Evolutionary conservation across 257 asterid species (phyloP).

Genomic region (Plantago major): DNA sequence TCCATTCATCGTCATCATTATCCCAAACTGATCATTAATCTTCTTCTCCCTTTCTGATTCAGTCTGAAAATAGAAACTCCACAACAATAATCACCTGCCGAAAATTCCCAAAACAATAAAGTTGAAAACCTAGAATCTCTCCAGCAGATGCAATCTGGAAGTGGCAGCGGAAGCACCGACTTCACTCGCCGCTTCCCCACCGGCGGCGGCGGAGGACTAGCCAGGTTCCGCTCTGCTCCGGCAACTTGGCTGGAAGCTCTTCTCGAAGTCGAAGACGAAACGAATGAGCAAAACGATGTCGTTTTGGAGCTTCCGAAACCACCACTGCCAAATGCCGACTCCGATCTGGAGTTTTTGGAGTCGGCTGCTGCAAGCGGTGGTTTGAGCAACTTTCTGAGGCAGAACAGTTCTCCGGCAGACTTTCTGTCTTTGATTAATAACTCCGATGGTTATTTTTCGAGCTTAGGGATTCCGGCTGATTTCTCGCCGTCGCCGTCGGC

Average conservation of each 20-base stretch:
- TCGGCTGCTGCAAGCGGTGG: slow-evolving; percentile 47
- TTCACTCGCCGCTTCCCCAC: slow-evolving; percentile 26
- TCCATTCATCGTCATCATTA: slow-evolving; percentile 4
- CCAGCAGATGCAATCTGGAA: slow-evolving; percentile 68
- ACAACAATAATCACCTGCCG: slow-evolving; percentile 44
- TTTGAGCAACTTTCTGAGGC: slow-evolving; percentile 62
- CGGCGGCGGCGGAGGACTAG: slow-evolving; percentile 35
- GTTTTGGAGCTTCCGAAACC: slow-evolving; percentile 48
- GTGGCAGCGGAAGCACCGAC: slow-evolving; percentile 46
- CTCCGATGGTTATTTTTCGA: slow-evolving; percentile 57
- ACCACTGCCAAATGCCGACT: slow-evolving; percentile 11
- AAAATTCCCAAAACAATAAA: no score
- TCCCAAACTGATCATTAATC: background rate
- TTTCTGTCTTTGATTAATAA: slow-evolving; percentile 44
- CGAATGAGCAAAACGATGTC: slow-evolving; percentile 27
- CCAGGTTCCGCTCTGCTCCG: slow-evolving; percentile 85
- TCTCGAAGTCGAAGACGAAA: slow-evolving; percentile 70
- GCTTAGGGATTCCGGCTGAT: slow-evolving; percentile 59
- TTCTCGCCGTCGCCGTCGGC: slow-evolving; percentile 33
- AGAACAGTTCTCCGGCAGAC: slow-evolving; percentile 93
- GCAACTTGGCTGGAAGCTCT: slow-evolving; percentile 88
- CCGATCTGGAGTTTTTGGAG: slow-evolving; percentile 69
- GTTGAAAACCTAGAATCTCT: background rate
- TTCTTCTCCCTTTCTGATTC: slow-evolving; percentile 6
- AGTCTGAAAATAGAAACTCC: slow-evolving; percentile 24